Evolutionary conservation across 257 asterid genomes (phyloP).

Genomic region (Solanum lycopersicoides): DNA sequence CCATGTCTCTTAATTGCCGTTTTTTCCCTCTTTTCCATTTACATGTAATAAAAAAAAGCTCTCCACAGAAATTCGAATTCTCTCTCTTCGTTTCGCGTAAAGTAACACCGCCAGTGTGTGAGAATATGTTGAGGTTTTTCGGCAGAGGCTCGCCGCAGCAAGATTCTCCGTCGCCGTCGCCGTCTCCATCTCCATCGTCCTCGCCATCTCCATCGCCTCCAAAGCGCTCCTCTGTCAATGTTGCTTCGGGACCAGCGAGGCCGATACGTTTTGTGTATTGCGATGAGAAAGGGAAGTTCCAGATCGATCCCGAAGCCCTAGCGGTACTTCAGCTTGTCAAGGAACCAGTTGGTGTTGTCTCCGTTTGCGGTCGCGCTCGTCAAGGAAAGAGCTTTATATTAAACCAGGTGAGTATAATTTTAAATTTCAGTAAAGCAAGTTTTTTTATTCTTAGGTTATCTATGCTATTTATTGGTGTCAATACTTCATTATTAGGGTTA

Average conservation of each 20-base stretch:
- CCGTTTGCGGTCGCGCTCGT: slow-evolving; percentile 99
- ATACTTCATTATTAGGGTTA: background rate
- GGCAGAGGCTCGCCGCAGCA: slow-evolving; percentile 40
- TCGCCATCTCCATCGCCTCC: slow-evolving; percentile 35
- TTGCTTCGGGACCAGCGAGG: slow-evolving; percentile 68
- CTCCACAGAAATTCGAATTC: background rate
- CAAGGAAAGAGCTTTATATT: slow-evolving; percentile 92
- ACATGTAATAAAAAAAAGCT: background rate
- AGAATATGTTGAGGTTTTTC: slow-evolving; percentile 43
- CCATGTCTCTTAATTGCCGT: background rate
- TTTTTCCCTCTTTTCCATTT: background rate
- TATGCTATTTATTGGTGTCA: background rate
- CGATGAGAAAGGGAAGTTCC: slow-evolving; percentile 83
- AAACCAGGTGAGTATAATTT: slow-evolving; percentile 53
- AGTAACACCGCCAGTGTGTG: background rate
- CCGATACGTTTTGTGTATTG: slow-evolving; percentile 87
- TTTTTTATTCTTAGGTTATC: background rate
- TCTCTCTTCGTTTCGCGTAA: background rate
- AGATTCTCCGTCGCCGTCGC: slow-evolving; percentile 2
- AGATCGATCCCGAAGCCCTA: slow-evolving; percentile 92
- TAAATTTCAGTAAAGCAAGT: background rate
- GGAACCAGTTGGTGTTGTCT: slow-evolving; percentile 91
- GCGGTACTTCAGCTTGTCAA: slow-evolving; percentile 88
- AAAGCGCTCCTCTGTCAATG: slow-evolving; percentile 16
- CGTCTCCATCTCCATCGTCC: slow-evolving; percentile 14